Evolutionary conservation across 2,329 filamentous ascomycete genomes (phyloP).

Genomic region (Penicillium nordicum): DNA sequence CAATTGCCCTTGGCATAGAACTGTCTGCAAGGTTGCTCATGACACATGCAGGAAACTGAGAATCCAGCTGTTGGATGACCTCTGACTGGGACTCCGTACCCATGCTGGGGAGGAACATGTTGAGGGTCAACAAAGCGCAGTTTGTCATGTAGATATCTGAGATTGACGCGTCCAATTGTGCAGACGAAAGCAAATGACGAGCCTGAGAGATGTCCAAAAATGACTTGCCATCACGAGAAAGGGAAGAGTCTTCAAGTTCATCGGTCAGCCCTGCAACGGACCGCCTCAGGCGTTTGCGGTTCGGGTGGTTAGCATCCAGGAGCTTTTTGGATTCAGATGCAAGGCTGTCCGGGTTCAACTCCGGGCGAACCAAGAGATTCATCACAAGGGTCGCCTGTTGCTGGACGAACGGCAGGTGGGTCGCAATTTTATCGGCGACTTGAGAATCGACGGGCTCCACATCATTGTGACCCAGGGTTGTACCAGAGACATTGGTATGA

Average conservation of each 20-base stretch:
- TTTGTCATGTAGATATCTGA: conserved; percentile 45
- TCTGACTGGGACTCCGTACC: conserved; percentile 17
- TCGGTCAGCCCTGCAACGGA: conserved; percentile 23
- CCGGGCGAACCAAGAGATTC: not conserved
- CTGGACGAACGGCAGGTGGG: conserved; percentile 14
- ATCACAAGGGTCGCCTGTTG: conserved; percentile 19
- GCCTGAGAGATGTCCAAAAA: conserved; percentile 40
- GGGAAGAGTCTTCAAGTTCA: conserved; percentile 26
- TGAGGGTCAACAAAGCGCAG: conserved; percentile 39
- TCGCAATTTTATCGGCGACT: not conserved
- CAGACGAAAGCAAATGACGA: conserved; percentile 28
- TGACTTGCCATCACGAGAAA: conserved; percentile 15
- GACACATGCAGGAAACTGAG: conserved; percentile 35
- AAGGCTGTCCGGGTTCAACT: not conserved
- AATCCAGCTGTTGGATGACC: conserved; percentile 33
- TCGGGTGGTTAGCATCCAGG: not conserved
- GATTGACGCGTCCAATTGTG: conserved; percentile 29
- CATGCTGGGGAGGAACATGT: conserved; percentile 35
- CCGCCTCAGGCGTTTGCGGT: conserved; percentile 20
- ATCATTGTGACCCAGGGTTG: conserved; percentile 26
- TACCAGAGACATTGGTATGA: conserved; percentile 34
- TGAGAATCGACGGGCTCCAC: conserved; percentile 25
- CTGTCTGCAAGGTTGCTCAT: conserved; percentile 27
- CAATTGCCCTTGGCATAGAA: conserved; percentile 17
- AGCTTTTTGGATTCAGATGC: conserved; percentile 4